Base-by-base conservation (phyloP, 2,329 filamentous ascomycete species). In the Epichloe uncinata region DNA sequence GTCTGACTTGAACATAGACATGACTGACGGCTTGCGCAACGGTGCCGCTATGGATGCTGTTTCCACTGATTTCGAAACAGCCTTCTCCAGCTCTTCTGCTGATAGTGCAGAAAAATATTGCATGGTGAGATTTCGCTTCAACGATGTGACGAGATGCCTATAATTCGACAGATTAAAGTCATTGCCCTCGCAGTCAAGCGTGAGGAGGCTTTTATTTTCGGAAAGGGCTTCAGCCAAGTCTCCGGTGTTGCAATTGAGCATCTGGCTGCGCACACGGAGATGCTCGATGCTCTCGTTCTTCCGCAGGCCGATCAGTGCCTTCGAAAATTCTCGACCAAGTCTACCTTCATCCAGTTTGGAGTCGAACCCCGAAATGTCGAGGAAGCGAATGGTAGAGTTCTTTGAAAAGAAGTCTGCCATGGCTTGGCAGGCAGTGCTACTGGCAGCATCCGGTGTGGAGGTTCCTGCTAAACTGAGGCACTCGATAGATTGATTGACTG, bases 271-370 rank as follows among this genome's bases (percentile, higher is more conserved):
- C 44, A 80, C 67, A 1, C 75, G 69, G 4, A 80, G 68, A 56
- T 79, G 75, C 47, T 69, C 69, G 16, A 74, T 64, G 15, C 64
- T 61, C 7, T 57, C 66, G 51, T 74, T 73, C n/a, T 62, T 61
- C 33, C 66, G 67, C 34, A 77, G 65, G 20, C 73, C 73, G 18
- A 65, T 64, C 26, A 80, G 63, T 0, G 75, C 69, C 36, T 68
- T 70, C 0, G 73, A 75, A 52, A 79, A 74, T 8, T 74, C 73
- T 51, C 67, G 70, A 15, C 75, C 75, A 9, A 80, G 67, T 52
- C 77, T 73, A 0, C 74, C 73, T 53, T 80, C 77, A 54, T 80
- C 77, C 6, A 80, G 64, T 58, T 77, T 79, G 42, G 75, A 73
- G 44, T 72, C 73, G 56, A 73, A 79, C 2, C 77, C 77, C 0